Conservation (phyloP, 1,284 basidiomycete genomes). For the Omphalotus olearius region DNA sequence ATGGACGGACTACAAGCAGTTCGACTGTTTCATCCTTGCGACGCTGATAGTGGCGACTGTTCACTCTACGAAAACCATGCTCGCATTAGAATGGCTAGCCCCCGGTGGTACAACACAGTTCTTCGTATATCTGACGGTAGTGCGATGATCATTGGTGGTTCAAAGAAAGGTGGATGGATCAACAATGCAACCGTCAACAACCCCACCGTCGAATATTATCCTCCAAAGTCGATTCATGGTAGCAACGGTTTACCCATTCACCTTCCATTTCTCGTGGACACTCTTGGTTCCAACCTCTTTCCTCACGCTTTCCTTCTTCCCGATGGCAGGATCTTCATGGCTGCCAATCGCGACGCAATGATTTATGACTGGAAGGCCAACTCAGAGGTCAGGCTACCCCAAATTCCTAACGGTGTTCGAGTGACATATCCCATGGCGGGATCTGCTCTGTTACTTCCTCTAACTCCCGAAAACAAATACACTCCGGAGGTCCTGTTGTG, state of each 20-base stretch:
- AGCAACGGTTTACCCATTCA: slow-evolving; percentile 62
- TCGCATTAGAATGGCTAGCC: slow-evolving; percentile 62
- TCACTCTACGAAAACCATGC: slow-evolving; percentile 62
- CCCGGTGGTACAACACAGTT: slow-evolving; percentile 76
- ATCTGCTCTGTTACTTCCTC: slow-evolving; percentile 66
- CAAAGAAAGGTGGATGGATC: slow-evolving; percentile 77
- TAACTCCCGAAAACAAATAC: slow-evolving; percentile 60
- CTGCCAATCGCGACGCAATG: slow-evolving; percentile 76
- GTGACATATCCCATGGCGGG: slow-evolving; percentile 83
- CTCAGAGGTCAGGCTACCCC: slow-evolving; percentile 59
- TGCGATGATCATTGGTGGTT: slow-evolving; percentile 78
- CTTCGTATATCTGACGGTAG: slow-evolving; percentile 71
- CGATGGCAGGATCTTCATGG: slow-evolving; percentile 70
- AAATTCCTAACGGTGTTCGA: slow-evolving; percentile 74
- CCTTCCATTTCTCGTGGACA: slow-evolving; percentile 63
- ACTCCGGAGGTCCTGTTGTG: slow-evolving; percentile 72
- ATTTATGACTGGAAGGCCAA: slow-evolving; percentile 75
- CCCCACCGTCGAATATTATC: slow-evolving; percentile 78
- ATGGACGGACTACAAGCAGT: slow-evolving; percentile 71
- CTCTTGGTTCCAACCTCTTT: slow-evolving; percentile 78
- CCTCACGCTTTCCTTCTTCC: slow-evolving; percentile 76
- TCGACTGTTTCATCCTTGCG: slow-evolving; percentile 70
- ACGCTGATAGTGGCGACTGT: slow-evolving; percentile 46
- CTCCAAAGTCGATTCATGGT: slow-evolving; percentile 66
- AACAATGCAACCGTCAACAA: slow-evolving; percentile 77